A percentile compares a stretch with the other conserved stretches of the same genome.
Conservation (phyloP, 805 yeast species). For the Teunomyces tritomae region DNA sequence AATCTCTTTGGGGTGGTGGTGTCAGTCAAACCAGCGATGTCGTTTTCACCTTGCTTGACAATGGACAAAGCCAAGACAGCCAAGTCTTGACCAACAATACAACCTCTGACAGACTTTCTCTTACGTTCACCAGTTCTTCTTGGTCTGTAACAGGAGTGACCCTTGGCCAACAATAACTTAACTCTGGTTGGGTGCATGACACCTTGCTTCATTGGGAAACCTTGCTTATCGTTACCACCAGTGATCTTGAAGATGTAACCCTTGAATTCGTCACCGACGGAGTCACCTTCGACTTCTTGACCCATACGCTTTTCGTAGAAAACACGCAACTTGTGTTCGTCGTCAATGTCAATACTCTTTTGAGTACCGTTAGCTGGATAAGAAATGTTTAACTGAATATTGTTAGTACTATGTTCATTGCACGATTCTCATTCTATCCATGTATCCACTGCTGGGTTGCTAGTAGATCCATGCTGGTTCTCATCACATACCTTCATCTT, state of each 20-base stretch:
- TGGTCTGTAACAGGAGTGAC: slow-evolving; percentile 98
- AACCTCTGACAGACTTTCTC: slow-evolving; percentile 99
- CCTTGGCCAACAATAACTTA: slow-evolving; percentile 88
- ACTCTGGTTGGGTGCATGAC: slow-evolving; percentile 99
- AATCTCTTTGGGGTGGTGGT: slow-evolving; percentile 95
- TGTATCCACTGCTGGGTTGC: neutral
- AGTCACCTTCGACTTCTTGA: slow-evolving; percentile 98
- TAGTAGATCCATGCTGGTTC: neutral
- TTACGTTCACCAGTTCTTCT: slow-evolving; percentile 99
- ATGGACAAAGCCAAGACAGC: slow-evolving; percentile 91
- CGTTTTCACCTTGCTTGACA: slow-evolving; percentile 96
- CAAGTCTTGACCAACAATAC: slow-evolving; percentile 96
- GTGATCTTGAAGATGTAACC: slow-evolving; percentile 98
- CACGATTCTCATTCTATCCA: neutral
- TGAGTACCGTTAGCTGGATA: slow-evolving; percentile 99
- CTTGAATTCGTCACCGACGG: slow-evolving; percentile 97
- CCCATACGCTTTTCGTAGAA: slow-evolving; percentile 99
- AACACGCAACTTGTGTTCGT: slow-evolving; percentile 97
- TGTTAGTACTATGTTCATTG: slow-evolving; percentile 8
- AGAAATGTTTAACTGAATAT: slow-evolving; percentile 87
- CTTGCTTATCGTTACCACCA: slow-evolving; percentile 99
- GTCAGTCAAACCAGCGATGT: slow-evolving; percentile 95
- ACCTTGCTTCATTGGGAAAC: slow-evolving; percentile 99
- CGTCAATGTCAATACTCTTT: slow-evolving; percentile 96
- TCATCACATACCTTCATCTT: slow-evolving; percentile 44